Percentiles rank a stretch among this genome's conserved stretches.
Evolutionary conservation across 768 basidiomycete genomes (phyloP).

Genomic region (Lyophyllum decastes): DNA sequence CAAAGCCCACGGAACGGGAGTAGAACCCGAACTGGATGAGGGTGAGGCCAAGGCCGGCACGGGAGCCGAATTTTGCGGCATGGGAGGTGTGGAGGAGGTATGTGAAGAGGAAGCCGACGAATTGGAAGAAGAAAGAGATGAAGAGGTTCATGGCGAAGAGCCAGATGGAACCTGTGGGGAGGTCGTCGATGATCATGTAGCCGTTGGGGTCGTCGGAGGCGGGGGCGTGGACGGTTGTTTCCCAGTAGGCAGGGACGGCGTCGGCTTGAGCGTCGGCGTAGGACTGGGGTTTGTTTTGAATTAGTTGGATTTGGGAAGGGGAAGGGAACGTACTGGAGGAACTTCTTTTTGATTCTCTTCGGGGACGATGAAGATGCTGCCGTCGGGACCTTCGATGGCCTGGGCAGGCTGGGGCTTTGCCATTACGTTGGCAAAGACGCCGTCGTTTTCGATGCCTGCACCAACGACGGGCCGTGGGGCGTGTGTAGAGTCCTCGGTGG

Average conservation of each 20-base stretch:
- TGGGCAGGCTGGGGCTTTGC: conserved; percentile 74
- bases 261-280: conserved; percentile 89
- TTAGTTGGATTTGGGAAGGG: background rate
- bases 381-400: conserved; percentile 50
- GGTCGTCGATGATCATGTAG: conserved; percentile 86
- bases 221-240: conserved; percentile 90
- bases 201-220: conserved; percentile 42
- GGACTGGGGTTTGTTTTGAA: conserved; percentile 45
- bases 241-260: conserved; percentile 94
- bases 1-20: conserved; percentile 38
- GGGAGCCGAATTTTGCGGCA: conserved; percentile 90
- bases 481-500: conserved; percentile 37
- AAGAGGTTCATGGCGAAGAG: conserved; percentile 79
- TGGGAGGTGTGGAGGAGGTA: conserved; percentile 92
- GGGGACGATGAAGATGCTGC: conserved; percentile 64
- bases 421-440: conserved; percentile 92
- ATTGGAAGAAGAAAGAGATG: conserved; percentile 96
- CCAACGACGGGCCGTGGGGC: conserved; percentile 46
- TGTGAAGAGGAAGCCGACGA: conserved; percentile 90
- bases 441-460: conserved; percentile 82
- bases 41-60: conserved; percentile 93
- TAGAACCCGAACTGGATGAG: conserved; percentile 92
- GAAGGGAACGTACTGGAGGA: conserved; percentile 70
- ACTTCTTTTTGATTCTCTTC: conserved; percentile 81
- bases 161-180: conserved; percentile 78